phyloP scores from a whole-genome alignment of 345 rosid species.

The Acer campestre region DNA sequence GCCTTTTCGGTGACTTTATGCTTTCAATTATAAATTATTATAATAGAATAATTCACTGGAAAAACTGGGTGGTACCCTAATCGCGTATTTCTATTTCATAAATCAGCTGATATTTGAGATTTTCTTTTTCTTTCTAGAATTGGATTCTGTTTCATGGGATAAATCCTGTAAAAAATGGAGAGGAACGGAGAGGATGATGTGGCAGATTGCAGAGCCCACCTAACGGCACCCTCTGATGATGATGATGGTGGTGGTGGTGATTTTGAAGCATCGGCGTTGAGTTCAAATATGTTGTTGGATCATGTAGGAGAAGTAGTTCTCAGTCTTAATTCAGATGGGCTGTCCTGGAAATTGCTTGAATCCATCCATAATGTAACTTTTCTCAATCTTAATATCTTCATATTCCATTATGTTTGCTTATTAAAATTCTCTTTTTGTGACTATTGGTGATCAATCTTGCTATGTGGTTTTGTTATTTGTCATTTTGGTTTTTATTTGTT shows the following conservation, averaged over 20 bases:
- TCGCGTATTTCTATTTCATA: no score
- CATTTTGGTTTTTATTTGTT: not conserved
- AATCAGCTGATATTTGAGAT: no score
- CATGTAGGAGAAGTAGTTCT: constrained; percentile 70
- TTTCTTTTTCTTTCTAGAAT: no score
- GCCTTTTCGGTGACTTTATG: no score
- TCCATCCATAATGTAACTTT: constrained; percentile 53
- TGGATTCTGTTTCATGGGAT: not conserved
- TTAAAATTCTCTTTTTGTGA: not conserved
- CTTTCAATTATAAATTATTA: no score
- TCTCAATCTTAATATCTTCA: not conserved
- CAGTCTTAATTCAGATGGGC: constrained; percentile 54
- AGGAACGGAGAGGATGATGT: constrained; percentile 14
- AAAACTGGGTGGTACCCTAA: no score
- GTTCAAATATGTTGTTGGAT: constrained; percentile 55
- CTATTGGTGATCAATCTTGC: not conserved
- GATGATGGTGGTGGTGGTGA: constrained; percentile 8
- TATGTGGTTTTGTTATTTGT: not conserved
- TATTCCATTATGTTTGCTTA: not conserved
- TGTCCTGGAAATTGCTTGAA: constrained; percentile 70
- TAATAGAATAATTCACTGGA: no score
- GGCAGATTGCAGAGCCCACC: constrained; percentile 22
- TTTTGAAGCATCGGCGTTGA: constrained; percentile 31
- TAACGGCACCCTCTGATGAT: constrained; percentile 19
- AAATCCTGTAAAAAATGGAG: constrained; percentile 20